Conservation (phyloP, 1,284 basidiomycete genomes). For the Chalciporus sp. region DNA sequence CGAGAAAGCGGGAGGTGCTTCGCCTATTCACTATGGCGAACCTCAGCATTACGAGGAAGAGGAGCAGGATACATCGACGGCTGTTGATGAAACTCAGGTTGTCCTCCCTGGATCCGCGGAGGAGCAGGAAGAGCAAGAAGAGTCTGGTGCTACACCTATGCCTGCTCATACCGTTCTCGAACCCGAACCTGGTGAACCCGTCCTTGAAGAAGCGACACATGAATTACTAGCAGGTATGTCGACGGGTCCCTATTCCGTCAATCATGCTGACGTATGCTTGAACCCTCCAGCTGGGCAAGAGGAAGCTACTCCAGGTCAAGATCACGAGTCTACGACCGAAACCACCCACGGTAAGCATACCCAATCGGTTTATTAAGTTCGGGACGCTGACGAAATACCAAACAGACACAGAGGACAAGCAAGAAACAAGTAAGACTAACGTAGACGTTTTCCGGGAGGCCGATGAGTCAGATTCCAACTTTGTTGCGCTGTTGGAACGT, state of each 20-base stretch:
- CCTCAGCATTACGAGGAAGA: conserved; percentile 24
- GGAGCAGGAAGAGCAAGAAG: conserved; percentile 14
- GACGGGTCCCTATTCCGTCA: not conserved
- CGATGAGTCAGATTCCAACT: conserved; percentile 31
- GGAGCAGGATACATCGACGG: conserved; percentile 16
- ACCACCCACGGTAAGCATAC: conserved; percentile 13
- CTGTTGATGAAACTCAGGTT: conserved; percentile 21
- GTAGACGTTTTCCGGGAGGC: conserved; percentile 12
- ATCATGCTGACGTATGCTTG: conserved; percentile 7
- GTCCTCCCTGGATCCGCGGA: conserved; percentile 14
- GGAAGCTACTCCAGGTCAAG: not conserved
- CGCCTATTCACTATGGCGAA: conserved; percentile 21
- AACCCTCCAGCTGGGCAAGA: conserved; percentile 12
- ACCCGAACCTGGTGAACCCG: not conserved
- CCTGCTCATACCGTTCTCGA: conserved; percentile 9
- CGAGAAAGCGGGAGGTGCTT: conserved; percentile 18
- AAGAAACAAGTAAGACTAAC: conserved; percentile 10
- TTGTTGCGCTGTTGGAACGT: conserved; percentile 28
- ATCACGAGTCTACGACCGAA: conserved; percentile 5
- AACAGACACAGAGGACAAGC: conserved; percentile 10
- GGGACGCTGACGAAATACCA: conserved; percentile 5
- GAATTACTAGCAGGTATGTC: conserved; percentile 13
- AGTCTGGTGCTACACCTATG: conserved; percentile 14
- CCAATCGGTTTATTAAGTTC: not conserved
- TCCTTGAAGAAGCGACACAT: not conserved